Base-by-base conservation (phyloP, 345 rosid species). In the Euphorbia lathyris region DNA sequence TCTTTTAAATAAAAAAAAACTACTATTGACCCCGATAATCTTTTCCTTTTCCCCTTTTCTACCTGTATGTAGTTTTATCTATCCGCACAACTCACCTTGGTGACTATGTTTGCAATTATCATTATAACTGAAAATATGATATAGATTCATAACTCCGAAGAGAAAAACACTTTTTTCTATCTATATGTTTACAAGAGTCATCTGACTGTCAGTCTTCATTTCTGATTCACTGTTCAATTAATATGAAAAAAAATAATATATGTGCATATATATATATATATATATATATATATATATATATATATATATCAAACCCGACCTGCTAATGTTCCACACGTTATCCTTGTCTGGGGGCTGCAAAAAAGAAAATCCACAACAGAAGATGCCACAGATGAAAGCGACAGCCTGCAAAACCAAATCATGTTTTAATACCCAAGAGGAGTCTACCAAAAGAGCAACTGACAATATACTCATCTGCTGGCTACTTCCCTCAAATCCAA, bases 371-470 rank as follows among this genome's bases (percentile, higher is more conserved):
- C 80, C 88, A 27, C 85, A 85, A 75, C 83, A 88, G 70, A 86
- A 29, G 56, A 85, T 65, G 67, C 97, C 96, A 60, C 85, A 88
- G 61, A 88, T 72, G 79, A 88, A 92, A 74, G 99, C 97, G 71
- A 95, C 96, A 53, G 85, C 83, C 99, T 95, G 87, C 78, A 82
- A 77, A 59, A 62, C 68, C 17, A 73, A 77, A 70, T 38, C 50
- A 43, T 55, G n/a, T 10, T 4, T 63, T 34, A 63, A 17, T 38
- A 51, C 27, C 50, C 42, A 26, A 53, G 14, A 26, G 22, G 19
- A 53, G 30, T 34, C 50, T 26, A 13, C 45, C 13, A 51, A 61
- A 63, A 48, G 10, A 38, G 26, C 36, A 68, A 43, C 6, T 38
- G 26, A 19, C 13, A 8, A 29, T 63, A 50, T 16, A 38, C 6